These are phyloP conservation scores for Aspergillus ibericus DNA, from an alignment of 2,329 filamentous ascomycete genomes.

Conservation along the genomic window DNA sequence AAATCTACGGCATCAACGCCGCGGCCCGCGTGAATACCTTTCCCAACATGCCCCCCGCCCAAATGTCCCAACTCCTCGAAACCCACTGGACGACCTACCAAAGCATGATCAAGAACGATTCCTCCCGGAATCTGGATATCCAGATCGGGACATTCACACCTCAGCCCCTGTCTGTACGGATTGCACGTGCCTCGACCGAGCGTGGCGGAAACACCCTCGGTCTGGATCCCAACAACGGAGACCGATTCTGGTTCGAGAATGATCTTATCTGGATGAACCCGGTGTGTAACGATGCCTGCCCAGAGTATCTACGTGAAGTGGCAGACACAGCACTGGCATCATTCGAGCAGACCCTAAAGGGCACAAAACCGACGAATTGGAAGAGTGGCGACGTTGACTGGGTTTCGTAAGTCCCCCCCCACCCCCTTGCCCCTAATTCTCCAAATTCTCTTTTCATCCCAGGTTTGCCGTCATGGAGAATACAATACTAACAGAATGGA, in stretches of 20 bases:
- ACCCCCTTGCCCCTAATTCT: neutral
- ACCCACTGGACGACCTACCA: constrained; percentile 7
- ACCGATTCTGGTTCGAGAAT: constrained; percentile 15
- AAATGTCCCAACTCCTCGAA: constrained; percentile 7
- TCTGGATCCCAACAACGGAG: constrained; percentile 8
- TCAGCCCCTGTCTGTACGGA: constrained; percentile 8
- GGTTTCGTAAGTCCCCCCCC: neutral
- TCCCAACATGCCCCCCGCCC: constrained; percentile 5
- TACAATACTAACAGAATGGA: neutral
- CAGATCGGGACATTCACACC: constrained; percentile 9
- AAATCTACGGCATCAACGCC: constrained; percentile 12
- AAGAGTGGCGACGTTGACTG: constrained; percentile 6
- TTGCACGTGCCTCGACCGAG: constrained; percentile 1
- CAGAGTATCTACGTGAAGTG: constrained; percentile 6
- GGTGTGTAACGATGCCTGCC: constrained; percentile 8
- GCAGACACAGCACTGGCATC: neutral
- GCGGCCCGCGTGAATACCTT: constrained; percentile 12
- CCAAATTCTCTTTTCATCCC: neutral
- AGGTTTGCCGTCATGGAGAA: too few species aligned
- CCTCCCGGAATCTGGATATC: neutral
- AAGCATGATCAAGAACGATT: constrained; percentile 7
- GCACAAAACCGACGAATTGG: constrained; percentile 5
- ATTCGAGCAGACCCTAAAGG: constrained; percentile 1
- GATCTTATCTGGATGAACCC: constrained; percentile 11
- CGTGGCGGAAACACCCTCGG: constrained; percentile 11